Evolutionary conservation across 2,329 filamentous ascomycete genomes (phyloP), one percentile per base, ranked within the genome.

Genomic region (Escovopsis sp.): DNA sequence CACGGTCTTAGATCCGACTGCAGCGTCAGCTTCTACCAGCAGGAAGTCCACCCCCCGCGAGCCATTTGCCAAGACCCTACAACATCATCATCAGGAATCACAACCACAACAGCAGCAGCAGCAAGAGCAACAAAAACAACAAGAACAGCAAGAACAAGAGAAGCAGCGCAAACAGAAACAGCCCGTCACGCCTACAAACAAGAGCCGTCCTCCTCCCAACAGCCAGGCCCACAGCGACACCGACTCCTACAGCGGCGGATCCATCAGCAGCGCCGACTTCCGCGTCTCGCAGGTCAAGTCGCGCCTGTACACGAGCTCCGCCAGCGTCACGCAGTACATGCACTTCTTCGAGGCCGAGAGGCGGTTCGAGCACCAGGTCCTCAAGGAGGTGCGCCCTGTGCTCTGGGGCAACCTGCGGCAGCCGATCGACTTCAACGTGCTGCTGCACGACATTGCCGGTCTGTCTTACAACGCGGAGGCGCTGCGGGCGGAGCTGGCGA

Each of bases 271-370:
- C 11, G 55, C 58, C 9, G 69, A 74, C 48, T 74, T 63, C 55
- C 62, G 66, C 13, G 46, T 74, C 11, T 54, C 62, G 31, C 65
- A 70, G 42, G 60, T 74, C 43, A 70, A 70, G 52, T 66, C 63
- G 3, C 51, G 54, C 12, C 42, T 54, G 10, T 56, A 63, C 34
- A 64, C 66, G 1, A 68, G 62, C 16, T 64, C 62, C 35, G 50
- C 55, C 3, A 45, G 55, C 11, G 62, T 68, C 5, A 70, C 65
- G 11, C 69, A 73, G 46, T 72, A 72, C 51, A 70, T 66, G 66
- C 66, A 66, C 34, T 72, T 63, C 62, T 44, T 63, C 4, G 53
- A 53, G 8, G 48, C 57, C 21, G 45, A 47, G 6, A 54, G 46
- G 14, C 44, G 56, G 12, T 66, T 72, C 35, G 64, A 72, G 52